phyloP scores from a whole-genome alignment of 179 eudicot genomes.

The Beta lomatogona region DNA sequence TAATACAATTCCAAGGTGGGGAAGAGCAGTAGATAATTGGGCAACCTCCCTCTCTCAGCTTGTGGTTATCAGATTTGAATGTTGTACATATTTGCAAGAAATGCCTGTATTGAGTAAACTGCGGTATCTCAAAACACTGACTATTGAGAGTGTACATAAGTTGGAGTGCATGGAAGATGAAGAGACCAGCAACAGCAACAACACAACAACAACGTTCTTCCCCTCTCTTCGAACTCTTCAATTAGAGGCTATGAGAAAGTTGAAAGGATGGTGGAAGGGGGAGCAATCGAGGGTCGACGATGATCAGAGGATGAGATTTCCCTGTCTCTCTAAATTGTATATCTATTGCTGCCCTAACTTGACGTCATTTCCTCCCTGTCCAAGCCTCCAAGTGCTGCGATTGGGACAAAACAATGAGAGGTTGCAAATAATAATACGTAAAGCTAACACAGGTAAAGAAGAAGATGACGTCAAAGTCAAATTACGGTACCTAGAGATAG shows the following conservation, averaged over 20 bases:
- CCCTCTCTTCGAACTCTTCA: not conserved
- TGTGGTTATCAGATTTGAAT: not conserved
- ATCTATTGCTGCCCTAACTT: no score
- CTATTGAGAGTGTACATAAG: not conserved
- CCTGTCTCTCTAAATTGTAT: no score
- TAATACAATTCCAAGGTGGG: not conserved
- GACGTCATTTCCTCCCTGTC: no score
- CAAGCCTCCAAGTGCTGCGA: no score
- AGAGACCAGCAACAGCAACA: not conserved
- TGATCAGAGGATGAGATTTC: no score
- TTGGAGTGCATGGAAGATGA: conserved; percentile 1
- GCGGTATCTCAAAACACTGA: not conserved
- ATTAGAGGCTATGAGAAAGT: not conserved
- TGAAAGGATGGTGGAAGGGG: conserved; percentile 16
- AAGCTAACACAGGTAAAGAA: no score
- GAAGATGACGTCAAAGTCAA: not conserved
- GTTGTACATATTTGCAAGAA: not conserved
- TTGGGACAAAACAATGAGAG: no score
- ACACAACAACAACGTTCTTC: not conserved
- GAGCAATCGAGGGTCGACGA: no score
- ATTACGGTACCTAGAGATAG: not conserved
- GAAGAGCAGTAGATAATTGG: not conserved
- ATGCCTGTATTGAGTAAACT: not conserved
- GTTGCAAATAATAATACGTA: no score
- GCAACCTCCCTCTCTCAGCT: not conserved